Evolutionary conservation across 495 filamentous ascomycete species (phyloP), one percentile per base, ranked within the genome.

Genomic region (Daldinia vernicosa): DNA sequence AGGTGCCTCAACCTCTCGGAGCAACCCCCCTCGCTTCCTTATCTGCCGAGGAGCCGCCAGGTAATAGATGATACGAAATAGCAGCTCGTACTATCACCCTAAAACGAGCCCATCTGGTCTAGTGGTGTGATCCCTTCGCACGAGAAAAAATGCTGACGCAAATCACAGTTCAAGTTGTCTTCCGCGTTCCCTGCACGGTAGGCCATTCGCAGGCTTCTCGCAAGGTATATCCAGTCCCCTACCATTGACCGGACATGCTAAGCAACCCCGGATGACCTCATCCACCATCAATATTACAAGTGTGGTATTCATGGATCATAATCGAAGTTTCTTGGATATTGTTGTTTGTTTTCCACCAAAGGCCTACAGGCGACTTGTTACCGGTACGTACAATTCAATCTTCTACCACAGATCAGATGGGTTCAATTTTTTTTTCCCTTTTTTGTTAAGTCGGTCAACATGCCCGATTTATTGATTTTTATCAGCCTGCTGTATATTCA

Each of bases 131-230:
- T 26, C 12, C 43, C 62, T 39, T 7, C 7, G 6, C 32, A 24
- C 9, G 14, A 50, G 6, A 5, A 30, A n/a, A 50, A 19, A 65
- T 19, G 27, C 61, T 64, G 47, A 56, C 61, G 11, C 35, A 5
- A n/a, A 15, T 28, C 28, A 35, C 37, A 65, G 62, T 26, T 40
- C 53, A 37, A 55, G 61, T 64, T 27, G 60, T 28, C 50, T 24
- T 52, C 4, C 14, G 17, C 52, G 24, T 19, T 17, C 37, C 17
- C 51, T 57, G 24, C 37, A 40, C 52, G 45, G 62, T 37, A 24
- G n/a, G 32, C 14, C 28, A 26, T 35, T 9, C 15, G 54, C 54
- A 57, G 54, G 54, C 22, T 57, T 24, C 54, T 57, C 26, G 37
- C 37, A 19, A 53, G 28, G 62, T 39, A 65, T 65, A n/a, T 32